These are phyloP conservation scores for Wickerhamomyces sp. DNA, from an alignment of 1,139 yeast genomes.

Conservation along the genomic window DNA sequence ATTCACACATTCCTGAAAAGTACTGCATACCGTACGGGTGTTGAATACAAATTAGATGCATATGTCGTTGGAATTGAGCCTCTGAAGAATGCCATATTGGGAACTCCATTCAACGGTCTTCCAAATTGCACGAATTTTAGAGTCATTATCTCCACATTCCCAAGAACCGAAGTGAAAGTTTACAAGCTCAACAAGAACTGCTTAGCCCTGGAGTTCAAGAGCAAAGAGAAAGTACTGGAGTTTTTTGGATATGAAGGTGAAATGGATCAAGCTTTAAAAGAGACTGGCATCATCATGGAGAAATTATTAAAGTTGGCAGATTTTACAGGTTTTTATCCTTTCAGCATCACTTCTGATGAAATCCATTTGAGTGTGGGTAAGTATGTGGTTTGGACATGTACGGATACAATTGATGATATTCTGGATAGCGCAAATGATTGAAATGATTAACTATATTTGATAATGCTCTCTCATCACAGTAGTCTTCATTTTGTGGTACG, in stretches of 20 bases:
- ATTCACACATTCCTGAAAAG: too few relatives aligned
- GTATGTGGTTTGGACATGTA: constrained; percentile 11
- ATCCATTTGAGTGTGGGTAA: constrained; percentile 8
- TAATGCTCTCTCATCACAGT: too few relatives aligned
- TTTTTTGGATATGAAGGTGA: constrained; percentile 11
- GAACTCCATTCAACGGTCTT: constrained; percentile 9
- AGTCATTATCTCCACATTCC: constrained; percentile 13
- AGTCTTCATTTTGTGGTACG: too few relatives aligned
- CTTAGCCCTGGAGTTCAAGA: constrained; percentile 10
- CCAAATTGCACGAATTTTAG: constrained; percentile 10
- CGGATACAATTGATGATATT: constrained; percentile 8
- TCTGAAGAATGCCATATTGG: constrained; percentile 6
- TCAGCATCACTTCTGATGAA: constrained; percentile 3
- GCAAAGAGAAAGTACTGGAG: constrained; percentile 9
- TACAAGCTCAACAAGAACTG: constrained; percentile 13
- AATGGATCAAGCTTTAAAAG: background rate
- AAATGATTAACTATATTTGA: too few relatives aligned
- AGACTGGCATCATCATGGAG: background rate
- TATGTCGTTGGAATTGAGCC: constrained; percentile 15
- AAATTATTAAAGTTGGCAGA: constrained; percentile 3
- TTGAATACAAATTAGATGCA: constrained; percentile 7
- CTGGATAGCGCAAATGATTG: constrained; percentile 1
- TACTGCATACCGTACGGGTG: too few relatives aligned
- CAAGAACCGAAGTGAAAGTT: background rate
- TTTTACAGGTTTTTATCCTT: background rate